Percentiles rank a stretch among this genome's conserved stretches.
phyloP scores from a whole-genome alignment of 1,284 basidiomycete genomes.

The Heterobasidion annosum region DNA sequence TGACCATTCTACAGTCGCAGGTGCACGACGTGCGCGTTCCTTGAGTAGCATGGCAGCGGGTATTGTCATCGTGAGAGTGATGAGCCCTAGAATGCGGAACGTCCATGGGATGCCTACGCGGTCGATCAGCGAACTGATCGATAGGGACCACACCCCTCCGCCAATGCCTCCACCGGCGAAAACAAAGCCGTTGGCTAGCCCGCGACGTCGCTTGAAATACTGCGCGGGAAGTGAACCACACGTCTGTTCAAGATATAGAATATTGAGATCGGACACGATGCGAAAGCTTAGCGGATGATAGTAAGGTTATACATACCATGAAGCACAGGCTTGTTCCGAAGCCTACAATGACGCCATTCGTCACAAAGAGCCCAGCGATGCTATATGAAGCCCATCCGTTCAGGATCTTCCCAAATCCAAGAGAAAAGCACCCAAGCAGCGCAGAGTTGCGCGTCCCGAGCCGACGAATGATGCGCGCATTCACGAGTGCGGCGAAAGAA shows the following conservation, averaged over 20 bases:
- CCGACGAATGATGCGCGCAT: conserved; percentile 7
- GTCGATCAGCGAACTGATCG: conserved; percentile 20
- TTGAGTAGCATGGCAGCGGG: conserved; percentile 21
- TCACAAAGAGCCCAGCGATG: conserved; percentile 5
- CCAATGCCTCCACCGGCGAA: conserved; percentile 24
- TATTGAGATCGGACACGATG: background rate
- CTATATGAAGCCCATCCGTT: conserved; percentile 3
- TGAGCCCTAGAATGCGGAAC: conserved; percentile 23
- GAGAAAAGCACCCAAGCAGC: conserved; percentile 2
- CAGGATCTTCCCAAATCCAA: conserved; percentile 5
- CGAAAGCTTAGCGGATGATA: background rate
- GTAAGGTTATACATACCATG: conserved; percentile 11
- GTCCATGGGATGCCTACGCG: conserved; percentile 22
- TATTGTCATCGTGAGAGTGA: conserved; percentile 18
- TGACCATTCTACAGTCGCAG: conserved; percentile 12
- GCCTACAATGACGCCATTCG: conserved; percentile 5
- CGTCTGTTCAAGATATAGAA: background rate
- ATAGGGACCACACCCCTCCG: conserved; percentile 20
- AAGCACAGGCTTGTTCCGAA: conserved; percentile 7
- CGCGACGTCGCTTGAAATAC: conserved; percentile 21
- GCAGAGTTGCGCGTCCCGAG: conserved; percentile 8
- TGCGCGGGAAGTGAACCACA: conserved; percentile 17
- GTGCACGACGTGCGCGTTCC: conserved; percentile 16
- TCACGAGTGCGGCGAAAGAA: conserved; percentile 7
- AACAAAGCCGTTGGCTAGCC: conserved; percentile 24